Percentiles rank a stretch among this genome's conserved stretches.
Evolutionary conservation across 352 stramenopile genomes (phyloP).

Genomic region (Phytophthora sojae): DNA sequence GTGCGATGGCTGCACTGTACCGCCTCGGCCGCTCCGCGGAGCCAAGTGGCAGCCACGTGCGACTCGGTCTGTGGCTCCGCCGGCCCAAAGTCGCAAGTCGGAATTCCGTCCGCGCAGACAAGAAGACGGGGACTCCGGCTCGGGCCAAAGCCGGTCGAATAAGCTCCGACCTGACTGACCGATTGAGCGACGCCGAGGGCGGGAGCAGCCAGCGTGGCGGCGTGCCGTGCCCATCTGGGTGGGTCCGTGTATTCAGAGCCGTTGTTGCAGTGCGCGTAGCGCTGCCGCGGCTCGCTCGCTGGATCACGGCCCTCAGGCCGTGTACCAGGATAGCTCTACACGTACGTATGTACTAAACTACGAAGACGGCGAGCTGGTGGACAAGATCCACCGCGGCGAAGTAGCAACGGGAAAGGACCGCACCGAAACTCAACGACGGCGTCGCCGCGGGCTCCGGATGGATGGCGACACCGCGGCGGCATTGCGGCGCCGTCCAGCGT

Average conservation of each 20-base stretch:
- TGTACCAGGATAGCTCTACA: too few species aligned
- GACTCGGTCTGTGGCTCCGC: constrained; percentile 26
- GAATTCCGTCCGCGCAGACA: constrained; percentile 8
- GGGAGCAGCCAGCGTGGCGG: too few species aligned
- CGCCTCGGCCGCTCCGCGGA: constrained; percentile 3
- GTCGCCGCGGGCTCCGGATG: constrained; percentile 10
- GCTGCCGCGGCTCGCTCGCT: too few species aligned
- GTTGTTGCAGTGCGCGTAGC: constrained; percentile 2
- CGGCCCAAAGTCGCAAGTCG: background rate
- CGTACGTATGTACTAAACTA: too few species aligned
- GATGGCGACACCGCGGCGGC: background rate
- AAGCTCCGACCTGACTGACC: background rate
- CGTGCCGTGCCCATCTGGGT: constrained; percentile 10
- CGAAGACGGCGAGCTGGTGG: constrained; percentile 5
- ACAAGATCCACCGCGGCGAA: constrained; percentile 29
- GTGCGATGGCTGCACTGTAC: constrained; percentile 12
- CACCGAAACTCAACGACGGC: constrained; percentile 30
- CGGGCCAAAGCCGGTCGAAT: constrained; percentile 8
- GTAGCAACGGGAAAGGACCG: constrained; percentile 31
- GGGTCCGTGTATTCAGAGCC: constrained; percentile 1
- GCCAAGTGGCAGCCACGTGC: constrained; percentile 26
- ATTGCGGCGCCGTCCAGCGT: constrained; percentile 4
- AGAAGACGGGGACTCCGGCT: constrained; percentile 3
- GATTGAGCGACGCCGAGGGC: background rate
- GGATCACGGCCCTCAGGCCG: too few species aligned